phyloP scores from a whole-genome alignment of 1,284 basidiomycete species.

The Irpex sp. region DNA sequence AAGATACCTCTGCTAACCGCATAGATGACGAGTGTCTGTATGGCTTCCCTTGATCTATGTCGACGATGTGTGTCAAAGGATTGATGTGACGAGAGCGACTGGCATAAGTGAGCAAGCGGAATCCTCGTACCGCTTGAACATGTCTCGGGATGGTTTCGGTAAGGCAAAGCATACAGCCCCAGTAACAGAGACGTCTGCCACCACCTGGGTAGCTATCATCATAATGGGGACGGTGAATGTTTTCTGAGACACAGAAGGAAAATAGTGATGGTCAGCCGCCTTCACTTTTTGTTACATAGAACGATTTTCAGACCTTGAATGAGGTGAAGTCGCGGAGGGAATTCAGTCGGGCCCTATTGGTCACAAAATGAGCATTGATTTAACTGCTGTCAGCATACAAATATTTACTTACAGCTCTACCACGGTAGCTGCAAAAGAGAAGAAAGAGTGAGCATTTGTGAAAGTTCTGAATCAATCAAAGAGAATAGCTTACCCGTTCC shows the following conservation, averaged over 20 bases:
- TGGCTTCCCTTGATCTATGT: neutral
- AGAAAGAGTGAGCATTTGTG: neutral
- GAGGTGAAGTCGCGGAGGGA: neutral
- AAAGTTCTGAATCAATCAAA: too few species aligned
- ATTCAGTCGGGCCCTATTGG: neutral
- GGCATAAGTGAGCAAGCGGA: neutral
- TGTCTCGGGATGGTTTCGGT: neutral
- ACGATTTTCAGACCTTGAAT: neutral
- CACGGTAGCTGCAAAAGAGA: neutral
- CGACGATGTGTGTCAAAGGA: neutral
- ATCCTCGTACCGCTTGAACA: neutral
- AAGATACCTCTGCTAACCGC: neutral
- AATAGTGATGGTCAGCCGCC: too few species aligned
- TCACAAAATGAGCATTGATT: too few species aligned
- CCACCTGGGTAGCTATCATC: neutral
- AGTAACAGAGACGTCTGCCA: neutral
- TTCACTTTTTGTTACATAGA: too few species aligned
- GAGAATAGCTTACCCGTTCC: neutral
- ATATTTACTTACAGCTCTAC: neutral
- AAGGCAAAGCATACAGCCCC: neutral
- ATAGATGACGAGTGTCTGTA: neutral
- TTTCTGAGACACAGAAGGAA: neutral
- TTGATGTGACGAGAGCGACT: neutral
- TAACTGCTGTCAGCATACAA: neutral
- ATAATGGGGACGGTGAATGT: neutral